Percentiles rank a stretch among this genome's conserved stretches.
Conservation (phyloP, 2,329 filamentous ascomycete genomes). For the Fusarium agapanthi region DNA sequence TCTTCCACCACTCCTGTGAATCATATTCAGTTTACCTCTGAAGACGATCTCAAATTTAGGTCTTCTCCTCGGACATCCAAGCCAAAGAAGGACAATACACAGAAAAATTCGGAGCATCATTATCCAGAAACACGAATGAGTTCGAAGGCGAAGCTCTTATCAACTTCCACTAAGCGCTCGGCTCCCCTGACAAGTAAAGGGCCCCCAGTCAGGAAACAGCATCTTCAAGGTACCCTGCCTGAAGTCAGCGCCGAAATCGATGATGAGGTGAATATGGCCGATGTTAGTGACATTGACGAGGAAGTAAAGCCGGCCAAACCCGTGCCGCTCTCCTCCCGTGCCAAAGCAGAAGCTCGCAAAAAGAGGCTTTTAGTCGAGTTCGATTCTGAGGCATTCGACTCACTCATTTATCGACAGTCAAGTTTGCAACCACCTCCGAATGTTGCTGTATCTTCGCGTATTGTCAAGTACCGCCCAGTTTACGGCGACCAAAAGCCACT, state of each 20-base stretch:
- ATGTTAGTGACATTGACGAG: constrained; percentile 13
- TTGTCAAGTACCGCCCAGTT: neutral
- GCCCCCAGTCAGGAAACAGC: neutral
- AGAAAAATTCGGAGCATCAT: constrained; percentile 1
- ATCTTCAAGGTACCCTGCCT: neutral
- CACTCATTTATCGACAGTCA: constrained; percentile 51
- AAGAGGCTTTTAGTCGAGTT: constrained; percentile 21
- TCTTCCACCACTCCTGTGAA: neutral
- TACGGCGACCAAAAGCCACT: constrained; percentile 43
- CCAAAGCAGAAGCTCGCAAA: constrained; percentile 14
- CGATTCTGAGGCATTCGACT: constrained; percentile 48
- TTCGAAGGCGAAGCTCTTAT: neutral
- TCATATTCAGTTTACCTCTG: neutral
- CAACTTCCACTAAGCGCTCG: neutral
- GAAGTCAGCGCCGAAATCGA: neutral
- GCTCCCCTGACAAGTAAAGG: neutral
- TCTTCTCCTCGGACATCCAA: neutral
- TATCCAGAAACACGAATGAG: neutral
- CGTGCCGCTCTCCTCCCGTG: neutral
- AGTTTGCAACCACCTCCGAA: constrained; percentile 37
- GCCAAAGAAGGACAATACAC: neutral
- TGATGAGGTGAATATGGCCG: constrained; percentile 16
- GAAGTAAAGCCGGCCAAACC: neutral
- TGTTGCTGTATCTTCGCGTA: constrained; percentile 17
- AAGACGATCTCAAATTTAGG: neutral